phyloP scores from a whole-genome alignment of 177 flowering plant genomes.

The Tripterygium wilfordii region DNA sequence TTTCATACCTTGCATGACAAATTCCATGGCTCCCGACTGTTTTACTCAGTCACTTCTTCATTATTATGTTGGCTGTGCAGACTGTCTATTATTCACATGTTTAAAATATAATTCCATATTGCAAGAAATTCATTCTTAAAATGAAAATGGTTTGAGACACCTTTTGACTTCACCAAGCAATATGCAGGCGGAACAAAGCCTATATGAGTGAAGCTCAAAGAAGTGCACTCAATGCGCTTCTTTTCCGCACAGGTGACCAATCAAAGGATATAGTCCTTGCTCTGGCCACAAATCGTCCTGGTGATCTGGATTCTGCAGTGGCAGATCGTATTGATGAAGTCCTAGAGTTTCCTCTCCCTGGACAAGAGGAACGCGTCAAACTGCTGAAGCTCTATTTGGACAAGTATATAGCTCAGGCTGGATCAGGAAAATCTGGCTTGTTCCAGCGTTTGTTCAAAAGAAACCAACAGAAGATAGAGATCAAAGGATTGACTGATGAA shows the following conservation, averaged over 20 bases:
- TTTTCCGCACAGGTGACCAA: slow-evolving; percentile 97
- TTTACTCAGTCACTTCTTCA: too few species aligned
- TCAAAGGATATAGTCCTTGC: slow-evolving; percentile 97
- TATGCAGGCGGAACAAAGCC: slow-evolving; percentile 87
- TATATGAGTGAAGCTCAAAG: slow-evolving; percentile 99
- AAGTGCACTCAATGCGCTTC: slow-evolving; percentile 95
- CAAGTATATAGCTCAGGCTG: slow-evolving; percentile 79
- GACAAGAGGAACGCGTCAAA: slow-evolving; percentile 81
- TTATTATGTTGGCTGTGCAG: too few species aligned
- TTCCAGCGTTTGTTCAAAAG: slow-evolving; percentile 37
- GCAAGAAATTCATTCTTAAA: too few species aligned
- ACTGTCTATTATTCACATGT: too few species aligned
- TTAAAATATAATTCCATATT: too few species aligned
- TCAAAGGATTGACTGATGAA: slow-evolving; percentile 72
- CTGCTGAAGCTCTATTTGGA: slow-evolving; percentile 76
- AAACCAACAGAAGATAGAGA: slow-evolving; percentile 70
- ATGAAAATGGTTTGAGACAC: too few species aligned
- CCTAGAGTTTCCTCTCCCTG: slow-evolving; percentile 87
- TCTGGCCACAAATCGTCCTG: slow-evolving; percentile 97
- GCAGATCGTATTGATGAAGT: slow-evolving; percentile 90
- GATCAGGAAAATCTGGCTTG: slow-evolving; percentile 50
- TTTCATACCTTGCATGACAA: too few species aligned
- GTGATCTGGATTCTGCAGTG: slow-evolving; percentile 97
- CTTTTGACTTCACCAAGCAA: too few species aligned
- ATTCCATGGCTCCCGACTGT: too few species aligned